phyloP scores from a whole-genome alignment of 139 green algal species.

The Edaphochlamys debaryana region DNA sequence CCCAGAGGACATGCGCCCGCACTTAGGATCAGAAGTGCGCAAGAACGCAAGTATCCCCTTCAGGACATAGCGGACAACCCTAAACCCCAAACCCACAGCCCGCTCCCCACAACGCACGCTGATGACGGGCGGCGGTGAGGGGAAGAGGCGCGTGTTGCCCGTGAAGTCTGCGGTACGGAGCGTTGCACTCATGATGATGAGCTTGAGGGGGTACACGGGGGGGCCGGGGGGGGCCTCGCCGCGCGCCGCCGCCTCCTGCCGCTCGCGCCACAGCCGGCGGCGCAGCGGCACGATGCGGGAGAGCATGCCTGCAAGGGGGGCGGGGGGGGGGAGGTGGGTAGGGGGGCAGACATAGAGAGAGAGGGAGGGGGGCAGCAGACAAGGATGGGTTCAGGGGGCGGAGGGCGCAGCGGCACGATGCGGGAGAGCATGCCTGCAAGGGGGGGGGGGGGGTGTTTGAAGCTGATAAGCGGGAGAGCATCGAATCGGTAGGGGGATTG shows the following conservation, averaged over 20 bases:
- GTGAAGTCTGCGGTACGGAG: conserved; percentile 88
- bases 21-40: too few species aligned
- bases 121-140: conserved; percentile 77
- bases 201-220: conserved; percentile 85
- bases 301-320: conserved; percentile 80
- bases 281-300: conserved; percentile 88
- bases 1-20: too few species aligned
- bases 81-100: too few species aligned
- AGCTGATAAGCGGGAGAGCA: too few species aligned
- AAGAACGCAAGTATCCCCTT: too few species aligned
- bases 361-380: background rate
- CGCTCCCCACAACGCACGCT: conserved; percentile 49
- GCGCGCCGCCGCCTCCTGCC: conserved; percentile 12
- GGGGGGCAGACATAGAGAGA: background rate
- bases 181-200: conserved; percentile 98
- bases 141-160: conserved; percentile 83
- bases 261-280: conserved; percentile 66
- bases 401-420: conserved; percentile 81
- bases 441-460: too few species aligned
- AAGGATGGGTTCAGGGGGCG: too few species aligned
- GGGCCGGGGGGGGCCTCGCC: conserved; percentile 20
- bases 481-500: too few species aligned
- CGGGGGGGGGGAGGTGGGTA: background rate
- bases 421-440: conserved; percentile 88
- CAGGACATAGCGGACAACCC: too few species aligned